Evolutionary conservation across 345 rosid genomes (phyloP).

Genomic region (Rhodamnia rubescens): DNA sequence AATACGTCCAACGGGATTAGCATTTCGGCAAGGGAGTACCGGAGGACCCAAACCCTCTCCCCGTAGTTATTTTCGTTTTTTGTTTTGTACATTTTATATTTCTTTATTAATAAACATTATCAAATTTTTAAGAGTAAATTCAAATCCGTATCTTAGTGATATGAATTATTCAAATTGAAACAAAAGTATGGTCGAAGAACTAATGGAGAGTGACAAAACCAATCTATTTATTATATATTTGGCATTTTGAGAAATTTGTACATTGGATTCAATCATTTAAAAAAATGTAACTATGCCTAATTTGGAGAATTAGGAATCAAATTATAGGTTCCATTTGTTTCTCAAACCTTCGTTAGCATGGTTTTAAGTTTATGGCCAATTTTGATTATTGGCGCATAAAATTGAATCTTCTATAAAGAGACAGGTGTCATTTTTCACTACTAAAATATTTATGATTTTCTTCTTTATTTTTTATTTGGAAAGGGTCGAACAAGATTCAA

Average conservation of each 20-base stretch:
- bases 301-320: background rate
- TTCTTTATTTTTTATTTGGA: background rate
- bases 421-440: background rate
- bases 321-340: background rate
- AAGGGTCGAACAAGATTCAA: background rate
- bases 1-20: too few species aligned
- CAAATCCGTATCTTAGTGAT: background rate
- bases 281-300: background rate
- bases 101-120: background rate
- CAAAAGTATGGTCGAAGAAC: fast-evolving
- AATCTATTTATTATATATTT: background rate
- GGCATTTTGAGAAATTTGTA: background rate
- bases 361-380: background rate
- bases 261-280: fast-evolving
- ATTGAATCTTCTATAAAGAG: background rate
- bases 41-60: too few species aligned
- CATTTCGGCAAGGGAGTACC: background rate
- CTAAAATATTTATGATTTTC: background rate
- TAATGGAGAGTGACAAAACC: background rate
- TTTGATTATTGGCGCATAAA: fast-evolving
- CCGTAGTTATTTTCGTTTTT: too few species aligned
- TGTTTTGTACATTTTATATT: background rate
- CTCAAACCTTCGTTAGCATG: background rate
- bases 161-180: background rate
- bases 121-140: background rate